These are phyloP conservation scores for Phytophthora ohioensis DNA, from an alignment of 352 stramenopile genomes.

Conservation along the genomic window DNA sequence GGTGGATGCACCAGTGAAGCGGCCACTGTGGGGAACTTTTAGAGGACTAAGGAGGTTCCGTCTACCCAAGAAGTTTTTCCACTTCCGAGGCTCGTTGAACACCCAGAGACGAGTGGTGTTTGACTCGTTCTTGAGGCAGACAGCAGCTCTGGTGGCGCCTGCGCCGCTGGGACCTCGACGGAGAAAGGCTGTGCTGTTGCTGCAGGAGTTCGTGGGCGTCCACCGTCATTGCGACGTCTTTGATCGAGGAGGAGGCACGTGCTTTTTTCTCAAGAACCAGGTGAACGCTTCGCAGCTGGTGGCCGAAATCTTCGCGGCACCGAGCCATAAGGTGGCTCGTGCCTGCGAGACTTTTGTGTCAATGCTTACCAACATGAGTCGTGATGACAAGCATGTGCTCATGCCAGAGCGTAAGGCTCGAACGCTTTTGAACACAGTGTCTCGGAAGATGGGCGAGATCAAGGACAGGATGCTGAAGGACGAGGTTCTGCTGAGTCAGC, in stretches of 20 bases:
- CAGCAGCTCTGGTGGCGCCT: slow-evolving; percentile 61
- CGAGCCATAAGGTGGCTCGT: slow-evolving; percentile 41
- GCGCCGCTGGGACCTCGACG: slow-evolving; percentile 64
- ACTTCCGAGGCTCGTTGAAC: slow-evolving; percentile 59
- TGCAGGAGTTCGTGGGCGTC: slow-evolving; percentile 72
- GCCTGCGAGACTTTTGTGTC: slow-evolving; percentile 52
- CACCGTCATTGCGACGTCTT: slow-evolving; percentile 53
- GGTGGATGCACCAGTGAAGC: slow-evolving; percentile 61
- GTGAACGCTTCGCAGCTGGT: slow-evolving; percentile 56
- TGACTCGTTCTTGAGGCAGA: slow-evolving; percentile 76
- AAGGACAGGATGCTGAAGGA: slow-evolving; percentile 60
- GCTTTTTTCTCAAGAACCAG: slow-evolving; percentile 48
- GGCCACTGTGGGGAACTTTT: slow-evolving; percentile 64
- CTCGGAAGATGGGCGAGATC: slow-evolving; percentile 62
- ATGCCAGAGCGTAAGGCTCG: slow-evolving; percentile 57
- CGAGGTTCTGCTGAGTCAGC: slow-evolving; percentile 44
- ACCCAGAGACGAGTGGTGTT: slow-evolving; percentile 71
- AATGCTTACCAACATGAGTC: slow-evolving; percentile 46
- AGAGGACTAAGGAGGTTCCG: slow-evolving; percentile 53
- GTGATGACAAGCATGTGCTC: slow-evolving; percentile 45
- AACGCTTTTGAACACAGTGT: slow-evolving; percentile 57
- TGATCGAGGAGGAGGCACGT: slow-evolving; percentile 51
- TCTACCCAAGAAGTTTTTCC: slow-evolving; percentile 64
- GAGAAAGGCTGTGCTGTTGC: slow-evolving; percentile 54
- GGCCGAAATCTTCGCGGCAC: slow-evolving; percentile 48